A percentile compares a stretch with the other conserved stretches of the same genome.
These are phyloP conservation scores for Asterochloris sp. DNA, from an alignment of 139 green algal genomes.

Conservation along the genomic window DNA sequence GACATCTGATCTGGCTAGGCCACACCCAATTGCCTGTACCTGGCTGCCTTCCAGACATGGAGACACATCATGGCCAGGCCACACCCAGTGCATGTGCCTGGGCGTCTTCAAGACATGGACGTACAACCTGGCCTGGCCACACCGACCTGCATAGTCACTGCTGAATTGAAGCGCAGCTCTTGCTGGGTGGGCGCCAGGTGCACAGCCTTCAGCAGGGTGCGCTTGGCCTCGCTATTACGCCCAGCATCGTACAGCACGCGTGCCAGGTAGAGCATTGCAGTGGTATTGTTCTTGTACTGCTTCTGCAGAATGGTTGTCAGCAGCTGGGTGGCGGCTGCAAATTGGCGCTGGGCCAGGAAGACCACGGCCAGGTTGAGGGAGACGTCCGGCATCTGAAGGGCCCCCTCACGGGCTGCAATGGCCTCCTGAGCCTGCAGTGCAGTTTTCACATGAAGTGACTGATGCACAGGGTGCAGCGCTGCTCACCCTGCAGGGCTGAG, in stretches of 20 bases:
- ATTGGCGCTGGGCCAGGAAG: slow-evolving; percentile 59
- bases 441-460: too few species aligned
- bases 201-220: slow-evolving; percentile 59
- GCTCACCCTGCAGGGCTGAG: too few species aligned
- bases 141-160: slow-evolving; percentile 75
- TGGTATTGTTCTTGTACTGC: slow-evolving; percentile 46
- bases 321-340: slow-evolving; percentile 53
- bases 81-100: not conserved
- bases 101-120: not conserved
- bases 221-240: slow-evolving; percentile 56
- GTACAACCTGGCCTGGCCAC: not conserved
- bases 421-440: slow-evolving; percentile 62
- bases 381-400: slow-evolving; percentile 34
- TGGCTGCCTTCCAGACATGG: too few species aligned
- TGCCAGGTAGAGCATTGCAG: slow-evolving; percentile 44
- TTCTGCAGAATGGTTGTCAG: slow-evolving; percentile 63
- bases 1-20: too few species aligned
- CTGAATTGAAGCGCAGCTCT: slow-evolving; percentile 74
- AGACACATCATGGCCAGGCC: not conserved
- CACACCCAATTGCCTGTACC: too few species aligned
- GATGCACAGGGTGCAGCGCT: too few species aligned
- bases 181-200: slow-evolving; percentile 72
- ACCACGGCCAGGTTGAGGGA: slow-evolving; percentile 71
- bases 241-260: slow-evolving; percentile 75
- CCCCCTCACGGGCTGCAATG: slow-evolving; percentile 21